phyloP scores from a whole-genome alignment of 2,329 filamentous ascomycete genomes.

The Colletotrichum caudatum region DNA sequence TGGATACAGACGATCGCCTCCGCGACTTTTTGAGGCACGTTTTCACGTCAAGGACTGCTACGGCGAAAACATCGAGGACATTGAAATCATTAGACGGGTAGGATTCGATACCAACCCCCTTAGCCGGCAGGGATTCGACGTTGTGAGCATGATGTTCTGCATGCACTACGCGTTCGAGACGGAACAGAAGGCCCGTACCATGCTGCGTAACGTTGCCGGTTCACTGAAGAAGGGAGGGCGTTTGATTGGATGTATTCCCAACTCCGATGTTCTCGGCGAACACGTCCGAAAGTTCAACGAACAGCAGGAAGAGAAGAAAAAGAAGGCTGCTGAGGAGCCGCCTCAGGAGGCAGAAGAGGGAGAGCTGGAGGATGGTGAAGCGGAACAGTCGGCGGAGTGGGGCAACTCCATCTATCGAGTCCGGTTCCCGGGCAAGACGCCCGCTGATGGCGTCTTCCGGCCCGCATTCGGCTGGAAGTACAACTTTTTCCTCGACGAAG shows the following conservation, averaged over 20 bases:
- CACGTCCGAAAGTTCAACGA: slow-evolving; percentile 84
- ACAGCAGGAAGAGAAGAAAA: slow-evolving; percentile 57
- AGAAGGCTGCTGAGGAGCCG: slow-evolving; percentile 47
- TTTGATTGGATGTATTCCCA: slow-evolving; percentile 96
- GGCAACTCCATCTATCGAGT: slow-evolving; percentile 95
- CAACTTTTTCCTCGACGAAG: slow-evolving; percentile 94
- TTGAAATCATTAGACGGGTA: slow-evolving; percentile 85
- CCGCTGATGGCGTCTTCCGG: slow-evolving; percentile 88
- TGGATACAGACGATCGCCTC: slow-evolving; percentile 60
- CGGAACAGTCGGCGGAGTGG: slow-evolving; percentile 79
- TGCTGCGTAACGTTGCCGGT: slow-evolving; percentile 93
- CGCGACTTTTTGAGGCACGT: slow-evolving; percentile 81
- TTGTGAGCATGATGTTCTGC: slow-evolving; percentile 99
- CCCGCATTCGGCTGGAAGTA: slow-evolving; percentile 99
- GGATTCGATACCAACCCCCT: slow-evolving; percentile 85
- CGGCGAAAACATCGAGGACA: slow-evolving; percentile 82
- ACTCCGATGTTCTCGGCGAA: slow-evolving; percentile 88
- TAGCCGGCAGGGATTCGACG: slow-evolving; percentile 87
- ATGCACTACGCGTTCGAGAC: slow-evolving; percentile 99
- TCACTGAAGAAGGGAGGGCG: slow-evolving; percentile 92
- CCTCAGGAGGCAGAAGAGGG: slow-evolving; percentile 55
- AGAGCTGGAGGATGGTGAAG: slow-evolving; percentile 71
- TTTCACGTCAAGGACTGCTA: slow-evolving; percentile 96
- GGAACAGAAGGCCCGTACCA: slow-evolving; percentile 88
- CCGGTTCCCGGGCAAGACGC: slow-evolving; percentile 85